Percentiles rank a stretch among this genome's conserved stretches.
Conservation (phyloP, 495 filamentous ascomycete genomes). For the Thozetella sp. region DNA sequence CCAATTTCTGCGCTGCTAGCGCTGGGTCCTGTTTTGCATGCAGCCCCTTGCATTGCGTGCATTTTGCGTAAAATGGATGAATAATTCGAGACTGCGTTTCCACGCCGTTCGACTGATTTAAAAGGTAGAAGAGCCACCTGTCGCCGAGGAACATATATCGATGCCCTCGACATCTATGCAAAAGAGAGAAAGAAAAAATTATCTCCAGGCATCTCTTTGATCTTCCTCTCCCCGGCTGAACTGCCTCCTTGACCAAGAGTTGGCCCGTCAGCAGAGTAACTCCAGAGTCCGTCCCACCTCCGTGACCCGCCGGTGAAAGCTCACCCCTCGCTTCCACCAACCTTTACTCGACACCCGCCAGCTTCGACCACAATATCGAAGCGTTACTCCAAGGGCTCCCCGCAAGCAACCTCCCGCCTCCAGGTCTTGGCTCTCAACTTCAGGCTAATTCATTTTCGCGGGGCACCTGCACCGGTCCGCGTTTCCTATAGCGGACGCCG, state of each 20-base stretch:
- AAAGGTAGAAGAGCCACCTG: neutral
- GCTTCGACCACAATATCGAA: neutral
- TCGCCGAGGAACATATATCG: no score
- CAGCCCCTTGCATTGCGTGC: slow-evolving; percentile 14
- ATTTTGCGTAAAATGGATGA: slow-evolving; percentile 29
- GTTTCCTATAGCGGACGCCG: slow-evolving; percentile 20
- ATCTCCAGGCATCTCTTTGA: no score
- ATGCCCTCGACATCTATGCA: no score
- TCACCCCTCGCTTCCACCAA: no score
- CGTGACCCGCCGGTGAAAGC: no score
- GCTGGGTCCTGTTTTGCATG: no score
- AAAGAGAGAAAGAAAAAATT: no score
- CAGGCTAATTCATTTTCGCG: slow-evolving; percentile 27
- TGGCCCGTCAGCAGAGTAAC: no score
- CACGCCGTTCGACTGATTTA: neutral
- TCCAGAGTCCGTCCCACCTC: no score
- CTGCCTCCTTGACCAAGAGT: no score
- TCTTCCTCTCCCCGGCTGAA: no score
- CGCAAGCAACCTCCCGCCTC: slow-evolving; percentile 5
- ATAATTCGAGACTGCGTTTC: slow-evolving; percentile 10
- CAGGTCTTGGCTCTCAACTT: slow-evolving; percentile 16
- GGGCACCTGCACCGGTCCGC: slow-evolving; percentile 16
- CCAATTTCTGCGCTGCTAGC: no score
- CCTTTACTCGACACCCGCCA: neutral
- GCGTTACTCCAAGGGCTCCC: neutral